phyloP scores from a whole-genome alignment of 2,329 filamentous ascomycete genomes.

The Chrysosporium queenslandicum region DNA sequence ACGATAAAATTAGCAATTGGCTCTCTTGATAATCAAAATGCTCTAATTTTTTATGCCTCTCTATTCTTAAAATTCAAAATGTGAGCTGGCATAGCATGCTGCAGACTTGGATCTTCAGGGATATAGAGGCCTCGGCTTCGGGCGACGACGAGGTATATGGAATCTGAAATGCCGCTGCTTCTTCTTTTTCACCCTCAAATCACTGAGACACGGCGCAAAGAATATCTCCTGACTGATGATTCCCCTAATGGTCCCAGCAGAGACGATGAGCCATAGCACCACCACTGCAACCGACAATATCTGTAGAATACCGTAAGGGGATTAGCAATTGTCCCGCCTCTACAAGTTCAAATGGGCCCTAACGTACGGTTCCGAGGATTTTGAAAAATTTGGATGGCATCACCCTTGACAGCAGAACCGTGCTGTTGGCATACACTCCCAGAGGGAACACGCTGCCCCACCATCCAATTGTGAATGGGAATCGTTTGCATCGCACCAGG shows the following conservation, averaged over 20 bases:
- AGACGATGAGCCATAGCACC: constrained; percentile 48
- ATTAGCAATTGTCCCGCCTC: constrained; percentile 5
- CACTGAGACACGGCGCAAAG: constrained; percentile 43
- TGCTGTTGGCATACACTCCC: constrained; percentile 46
- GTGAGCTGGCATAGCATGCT: too few species aligned
- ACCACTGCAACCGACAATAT: constrained; percentile 45
- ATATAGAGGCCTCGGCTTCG: not conserved
- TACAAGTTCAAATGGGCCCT: not conserved
- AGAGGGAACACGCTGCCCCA: constrained; percentile 53
- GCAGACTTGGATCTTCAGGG: not conserved
- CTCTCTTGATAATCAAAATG: too few species aligned
- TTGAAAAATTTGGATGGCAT: constrained; percentile 48
- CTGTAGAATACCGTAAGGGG: constrained; percentile 16
- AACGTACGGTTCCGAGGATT: constrained; percentile 43
- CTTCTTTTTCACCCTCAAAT: constrained; percentile 2
- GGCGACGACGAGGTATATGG: not conserved
- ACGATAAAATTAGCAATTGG: too few species aligned
- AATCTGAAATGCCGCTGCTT: not conserved
- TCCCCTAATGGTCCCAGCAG: constrained; percentile 40
- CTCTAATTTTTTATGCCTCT: too few species aligned
- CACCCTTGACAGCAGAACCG: constrained; percentile 38
- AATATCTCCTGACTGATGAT: constrained; percentile 44
- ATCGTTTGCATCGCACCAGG: constrained; percentile 29
- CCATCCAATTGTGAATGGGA: constrained; percentile 55
- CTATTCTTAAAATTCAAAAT: too few species aligned